These are phyloP conservation scores for Gamsiella multidivaricata DNA, from an alignment of 192 early-diverging fungal genomes.

Conservation along the genomic window DNA sequence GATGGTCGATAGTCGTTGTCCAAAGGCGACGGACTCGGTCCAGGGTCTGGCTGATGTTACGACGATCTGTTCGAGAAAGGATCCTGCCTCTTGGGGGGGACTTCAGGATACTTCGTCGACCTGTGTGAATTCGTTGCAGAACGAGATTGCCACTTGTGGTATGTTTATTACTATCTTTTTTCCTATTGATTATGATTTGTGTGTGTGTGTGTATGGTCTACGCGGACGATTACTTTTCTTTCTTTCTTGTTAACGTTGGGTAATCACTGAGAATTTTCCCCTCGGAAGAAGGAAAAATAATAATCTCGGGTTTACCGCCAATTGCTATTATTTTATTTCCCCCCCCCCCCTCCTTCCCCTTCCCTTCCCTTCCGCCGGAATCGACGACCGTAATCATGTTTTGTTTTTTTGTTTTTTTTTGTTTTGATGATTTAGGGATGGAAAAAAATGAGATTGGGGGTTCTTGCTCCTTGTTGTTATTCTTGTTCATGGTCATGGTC, in stretches of 20 bases:
- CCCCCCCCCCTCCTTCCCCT: background rate
- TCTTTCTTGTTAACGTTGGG: background rate
- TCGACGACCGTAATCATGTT: background rate
- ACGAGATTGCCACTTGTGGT: slow-evolving; percentile 38
- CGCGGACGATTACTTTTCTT: background rate
- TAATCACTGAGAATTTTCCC: background rate
- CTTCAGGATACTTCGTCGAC: slow-evolving; percentile 1
- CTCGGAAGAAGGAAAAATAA: background rate
- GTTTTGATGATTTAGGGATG: too few species aligned
- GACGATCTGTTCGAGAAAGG: slow-evolving; percentile 6
- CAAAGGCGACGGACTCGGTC: background rate
- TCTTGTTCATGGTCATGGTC: too few species aligned
- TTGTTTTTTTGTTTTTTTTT: too few species aligned
- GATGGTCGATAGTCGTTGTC: slow-evolving; percentile 13
- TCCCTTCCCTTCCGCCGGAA: too few species aligned
- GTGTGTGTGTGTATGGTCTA: background rate
- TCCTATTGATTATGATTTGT: background rate
- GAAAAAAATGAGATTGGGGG: too few species aligned
- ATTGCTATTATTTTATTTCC: too few species aligned
- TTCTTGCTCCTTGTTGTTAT: too few species aligned
- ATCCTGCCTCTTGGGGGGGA: background rate
- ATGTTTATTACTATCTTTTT: slow-evolving; percentile 12
- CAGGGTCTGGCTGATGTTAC: background rate
- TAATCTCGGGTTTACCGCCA: background rate
- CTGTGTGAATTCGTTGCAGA: slow-evolving; percentile 26